Evolutionary conservation across 352 stramenopile species (phyloP).

Genomic region (Phytophthora vignae): DNA sequence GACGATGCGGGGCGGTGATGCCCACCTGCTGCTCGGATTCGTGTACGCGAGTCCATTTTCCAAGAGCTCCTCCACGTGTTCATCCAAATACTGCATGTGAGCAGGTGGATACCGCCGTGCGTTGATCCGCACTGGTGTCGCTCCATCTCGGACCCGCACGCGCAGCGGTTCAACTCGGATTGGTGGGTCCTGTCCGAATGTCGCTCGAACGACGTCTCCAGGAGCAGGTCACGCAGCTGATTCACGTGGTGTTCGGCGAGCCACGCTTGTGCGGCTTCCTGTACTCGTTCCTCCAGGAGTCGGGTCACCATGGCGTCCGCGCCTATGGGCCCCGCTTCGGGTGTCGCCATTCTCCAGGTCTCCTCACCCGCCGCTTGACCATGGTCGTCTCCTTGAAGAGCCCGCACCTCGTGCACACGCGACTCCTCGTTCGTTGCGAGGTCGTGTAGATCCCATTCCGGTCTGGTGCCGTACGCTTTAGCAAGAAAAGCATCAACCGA

Average conservation of each 20-base stretch:
- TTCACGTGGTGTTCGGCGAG: no score
- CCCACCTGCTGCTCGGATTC: background rate
- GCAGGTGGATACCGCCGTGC: no score
- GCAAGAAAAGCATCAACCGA: background rate
- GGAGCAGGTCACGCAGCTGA: no score
- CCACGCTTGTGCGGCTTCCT: background rate
- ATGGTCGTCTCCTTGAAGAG: background rate
- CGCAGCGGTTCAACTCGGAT: no score
- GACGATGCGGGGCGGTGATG: background rate
- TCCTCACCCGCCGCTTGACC: background rate
- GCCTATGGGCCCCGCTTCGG: background rate
- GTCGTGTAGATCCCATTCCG: background rate
- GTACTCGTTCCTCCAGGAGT: background rate
- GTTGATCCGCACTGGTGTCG: no score
- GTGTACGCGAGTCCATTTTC: background rate
- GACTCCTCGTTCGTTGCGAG: background rate
- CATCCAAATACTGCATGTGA: background rate
- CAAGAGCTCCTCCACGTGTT: background rate
- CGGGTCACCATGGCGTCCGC: background rate
- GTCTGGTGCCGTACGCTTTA: background rate
- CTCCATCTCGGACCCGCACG: no score
- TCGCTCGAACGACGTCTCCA: no score
- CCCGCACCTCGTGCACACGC: background rate
- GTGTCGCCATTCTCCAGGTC: background rate
- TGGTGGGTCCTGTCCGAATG: no score